Conservation (phyloP, 768 basidiomycete species). For the Suillus alpinus region DNA sequence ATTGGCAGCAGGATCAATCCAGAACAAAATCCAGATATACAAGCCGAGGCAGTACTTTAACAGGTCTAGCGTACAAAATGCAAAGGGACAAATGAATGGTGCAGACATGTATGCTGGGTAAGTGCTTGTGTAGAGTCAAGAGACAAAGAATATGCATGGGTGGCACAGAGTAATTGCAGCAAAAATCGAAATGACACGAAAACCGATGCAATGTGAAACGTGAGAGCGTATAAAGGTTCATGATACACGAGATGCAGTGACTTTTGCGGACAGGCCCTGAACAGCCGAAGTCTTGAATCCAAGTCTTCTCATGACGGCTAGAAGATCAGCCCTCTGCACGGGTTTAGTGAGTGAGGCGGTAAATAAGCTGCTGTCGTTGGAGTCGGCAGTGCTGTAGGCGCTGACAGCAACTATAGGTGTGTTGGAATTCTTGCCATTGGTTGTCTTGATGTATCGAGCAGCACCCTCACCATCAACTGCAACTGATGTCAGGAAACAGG, state of each 20-base stretch:
- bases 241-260: conserved; percentile 39
- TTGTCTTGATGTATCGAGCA: conserved; percentile 95
- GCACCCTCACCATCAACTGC: conserved; percentile 94
- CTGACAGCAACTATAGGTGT: conserved; percentile 93
- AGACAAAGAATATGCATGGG: conserved; percentile 32
- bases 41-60: conserved; percentile 13
- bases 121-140: conserved; percentile 25
- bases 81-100: conserved; percentile 24
- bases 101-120: conserved; percentile 22
- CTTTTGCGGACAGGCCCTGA: conserved; percentile 55
- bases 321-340: conserved; percentile 80
- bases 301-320: conserved; percentile 78
- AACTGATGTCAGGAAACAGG: conserved; percentile 10
- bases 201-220: conserved; percentile 21
- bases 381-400: conserved; percentile 76
- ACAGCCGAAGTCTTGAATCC: conserved; percentile 87
- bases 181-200: conserved; percentile 29
- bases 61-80: conserved; percentile 47
- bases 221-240: conserved; percentile 20
- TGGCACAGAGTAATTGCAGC: conserved; percentile 25
- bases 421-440: conserved; percentile 89
- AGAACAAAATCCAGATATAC: conserved; percentile 10
- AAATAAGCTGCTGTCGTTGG: conserved; percentile 67
- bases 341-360: conserved; percentile 86
- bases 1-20: conserved; percentile 1